Evolutionary conservation across 2,329 filamentous ascomycete species (phyloP).

Genomic region (Sordariomycetes sp.): DNA sequence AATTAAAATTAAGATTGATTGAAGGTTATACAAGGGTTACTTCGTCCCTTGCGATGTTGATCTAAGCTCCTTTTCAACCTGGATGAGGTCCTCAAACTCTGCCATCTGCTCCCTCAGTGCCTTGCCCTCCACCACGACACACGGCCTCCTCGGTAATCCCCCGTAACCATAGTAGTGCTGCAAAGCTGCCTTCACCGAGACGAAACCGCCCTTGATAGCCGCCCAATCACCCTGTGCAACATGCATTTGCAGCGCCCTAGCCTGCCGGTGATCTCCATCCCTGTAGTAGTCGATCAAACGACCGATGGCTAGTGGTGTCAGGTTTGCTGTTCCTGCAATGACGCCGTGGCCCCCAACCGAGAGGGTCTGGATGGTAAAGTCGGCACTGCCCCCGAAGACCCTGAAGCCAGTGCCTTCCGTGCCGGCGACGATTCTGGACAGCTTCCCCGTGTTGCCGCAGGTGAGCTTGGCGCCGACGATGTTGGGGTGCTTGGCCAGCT

Average conservation of each 20-base stretch:
- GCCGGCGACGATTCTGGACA: slow-evolving; percentile 37
- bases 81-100: slow-evolving; percentile 18
- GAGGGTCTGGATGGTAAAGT: slow-evolving; percentile 64
- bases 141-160: slow-evolving; percentile 47
- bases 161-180: slow-evolving; percentile 57
- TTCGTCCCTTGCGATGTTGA: too few relatives aligned
- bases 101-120: slow-evolving; percentile 13
- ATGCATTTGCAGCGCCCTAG: slow-evolving; percentile 52
- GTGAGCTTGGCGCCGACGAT: slow-evolving; percentile 57
- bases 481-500: slow-evolving; percentile 42
- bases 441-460: slow-evolving; percentile 55
- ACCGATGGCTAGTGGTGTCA: slow-evolving; percentile 57
- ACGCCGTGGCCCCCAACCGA: slow-evolving; percentile 63
- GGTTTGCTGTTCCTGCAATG: slow-evolving; percentile 63
- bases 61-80: slow-evolving; percentile 15
- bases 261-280: slow-evolving; percentile 47
- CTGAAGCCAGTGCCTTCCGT: slow-evolving; percentile 41
- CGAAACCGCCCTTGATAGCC: slow-evolving; percentile 59
- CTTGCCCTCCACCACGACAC: slow-evolving; percentile 16
- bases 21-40: too few relatives aligned
- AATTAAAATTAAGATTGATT: too few relatives aligned
- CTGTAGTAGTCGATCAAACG: slow-evolving; percentile 51
- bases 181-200: slow-evolving; percentile 59
- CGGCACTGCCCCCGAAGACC: slow-evolving; percentile 63
- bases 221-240: slow-evolving; percentile 62